These are phyloP conservation scores for Botrytis porri DNA, from an alignment of 2,329 filamentous ascomycete genomes.

Conservation along the genomic window DNA sequence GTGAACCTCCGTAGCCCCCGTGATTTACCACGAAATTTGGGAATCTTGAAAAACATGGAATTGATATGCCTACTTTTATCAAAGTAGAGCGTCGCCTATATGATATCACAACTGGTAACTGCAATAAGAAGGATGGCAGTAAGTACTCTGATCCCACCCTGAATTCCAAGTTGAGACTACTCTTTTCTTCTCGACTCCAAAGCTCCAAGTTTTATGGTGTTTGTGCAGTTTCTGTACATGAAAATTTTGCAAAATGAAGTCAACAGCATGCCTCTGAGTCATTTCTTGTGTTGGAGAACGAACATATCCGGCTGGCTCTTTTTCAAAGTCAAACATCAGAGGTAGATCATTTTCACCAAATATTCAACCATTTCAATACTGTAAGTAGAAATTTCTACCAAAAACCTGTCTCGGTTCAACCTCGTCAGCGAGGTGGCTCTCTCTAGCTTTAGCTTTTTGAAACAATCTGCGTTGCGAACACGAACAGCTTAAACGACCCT, in stretches of 20 bases:
- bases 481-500: not conserved
- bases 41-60: not conserved
- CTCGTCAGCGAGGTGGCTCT: not conserved
- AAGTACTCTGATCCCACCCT: not conserved
- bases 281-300: not conserved
- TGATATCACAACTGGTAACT: not conserved
- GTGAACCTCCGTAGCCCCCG: not conserved
- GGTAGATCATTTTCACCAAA: not conserved
- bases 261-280: not conserved
- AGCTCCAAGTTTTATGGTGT: not conserved
- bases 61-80: not conserved
- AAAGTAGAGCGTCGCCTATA: no score
- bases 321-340: not conserved
- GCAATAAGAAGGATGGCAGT: not conserved
- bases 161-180: not conserved
- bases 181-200: not conserved
- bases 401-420: not conserved
- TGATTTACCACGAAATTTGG: not conserved
- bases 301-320: not conserved
- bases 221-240: not conserved
- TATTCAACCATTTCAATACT: not conserved
- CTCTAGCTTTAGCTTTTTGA: conserved; percentile 7
- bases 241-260: not conserved
- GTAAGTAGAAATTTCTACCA: conserved; percentile 6
- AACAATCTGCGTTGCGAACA: conserved; percentile 13